Evolutionary conservation across 2,329 filamentous ascomycete genomes (phyloP).

Genomic region (Teratosphaeria gauchensis): DNA sequence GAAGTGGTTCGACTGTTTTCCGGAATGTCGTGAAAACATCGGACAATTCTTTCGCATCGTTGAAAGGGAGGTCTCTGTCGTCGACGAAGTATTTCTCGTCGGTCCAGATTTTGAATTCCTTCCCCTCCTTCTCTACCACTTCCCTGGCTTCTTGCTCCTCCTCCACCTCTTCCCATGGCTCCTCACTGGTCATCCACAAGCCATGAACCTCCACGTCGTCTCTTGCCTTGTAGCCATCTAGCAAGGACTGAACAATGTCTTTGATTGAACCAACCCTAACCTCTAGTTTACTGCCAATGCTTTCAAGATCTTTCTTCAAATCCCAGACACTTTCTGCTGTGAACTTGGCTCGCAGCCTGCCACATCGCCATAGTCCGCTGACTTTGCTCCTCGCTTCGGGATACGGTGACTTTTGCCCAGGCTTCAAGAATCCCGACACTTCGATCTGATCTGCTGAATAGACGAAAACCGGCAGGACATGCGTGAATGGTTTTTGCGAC

Average conservation of each 20-base stretch:
- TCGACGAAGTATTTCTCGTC: slow-evolving; percentile 75
- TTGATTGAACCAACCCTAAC: slow-evolving; percentile 54
- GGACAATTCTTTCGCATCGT: slow-evolving; percentile 50
- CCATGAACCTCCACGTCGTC: slow-evolving; percentile 44
- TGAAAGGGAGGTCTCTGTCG: slow-evolving; percentile 58
- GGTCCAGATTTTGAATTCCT: slow-evolving; percentile 55
- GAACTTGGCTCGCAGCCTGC: slow-evolving; percentile 62
- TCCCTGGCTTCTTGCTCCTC: slow-evolving; percentile 51
- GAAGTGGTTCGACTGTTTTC: slow-evolving; percentile 62
- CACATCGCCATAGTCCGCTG: slow-evolving; percentile 63
- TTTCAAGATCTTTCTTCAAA: slow-evolving; percentile 53
- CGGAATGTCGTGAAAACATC: slow-evolving; percentile 69
- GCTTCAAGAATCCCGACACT: slow-evolving; percentile 59
- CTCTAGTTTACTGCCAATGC: slow-evolving; percentile 50
- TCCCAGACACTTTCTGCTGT: slow-evolving; percentile 65
- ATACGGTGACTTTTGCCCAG: slow-evolving; percentile 50
- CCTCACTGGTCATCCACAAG: slow-evolving; percentile 66
- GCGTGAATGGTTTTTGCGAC: slow-evolving; percentile 42
- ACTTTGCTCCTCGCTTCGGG: slow-evolving; percentile 57
- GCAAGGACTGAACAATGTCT: slow-evolving; percentile 50
- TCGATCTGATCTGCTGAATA: slow-evolving; percentile 64
- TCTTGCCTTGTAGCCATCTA: slow-evolving; percentile 36
- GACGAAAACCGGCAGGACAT: slow-evolving; percentile 62
- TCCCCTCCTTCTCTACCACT: slow-evolving; percentile 42
- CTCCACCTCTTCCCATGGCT: slow-evolving; percentile 57